phyloP scores from a whole-genome alignment of 2,329 filamentous ascomycete species.

The Hymenoscyphus fructigenus region DNA sequence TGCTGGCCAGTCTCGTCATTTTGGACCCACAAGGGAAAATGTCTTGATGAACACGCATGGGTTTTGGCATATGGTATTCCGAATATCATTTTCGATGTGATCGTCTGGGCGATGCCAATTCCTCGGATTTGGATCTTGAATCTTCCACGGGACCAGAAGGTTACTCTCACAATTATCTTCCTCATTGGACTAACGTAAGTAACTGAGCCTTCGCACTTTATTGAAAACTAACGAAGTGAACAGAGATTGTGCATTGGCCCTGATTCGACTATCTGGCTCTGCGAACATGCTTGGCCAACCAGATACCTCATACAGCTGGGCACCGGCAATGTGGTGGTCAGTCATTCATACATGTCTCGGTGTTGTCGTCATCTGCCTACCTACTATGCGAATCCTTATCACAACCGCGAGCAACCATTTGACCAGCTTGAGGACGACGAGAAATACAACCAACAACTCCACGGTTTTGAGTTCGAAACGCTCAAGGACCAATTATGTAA shows the following conservation, averaged over 20 bases:
- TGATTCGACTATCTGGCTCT: no score
- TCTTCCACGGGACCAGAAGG: not conserved
- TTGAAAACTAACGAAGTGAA: not conserved
- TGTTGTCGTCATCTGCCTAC: no score
- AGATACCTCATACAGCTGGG: no score
- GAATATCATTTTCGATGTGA: no score
- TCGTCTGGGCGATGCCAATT: not conserved
- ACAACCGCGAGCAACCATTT: not conserved
- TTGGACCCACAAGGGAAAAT: not conserved
- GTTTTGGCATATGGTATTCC: not conserved
- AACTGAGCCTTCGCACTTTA: not conserved
- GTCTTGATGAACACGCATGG: not conserved
- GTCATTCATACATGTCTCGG: no score
- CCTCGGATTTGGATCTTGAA: not conserved
- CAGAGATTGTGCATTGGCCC: no score
- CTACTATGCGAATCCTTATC: no score
- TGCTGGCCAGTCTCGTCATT: not conserved
- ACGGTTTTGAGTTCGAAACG: not conserved
- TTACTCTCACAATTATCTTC: not conserved
- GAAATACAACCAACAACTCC: not conserved
- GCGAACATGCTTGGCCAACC: no score
- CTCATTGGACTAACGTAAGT: not conserved
- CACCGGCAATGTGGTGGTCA: no score
- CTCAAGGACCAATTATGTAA: not conserved
- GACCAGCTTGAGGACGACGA: not conserved